Percentiles rank a stretch among this genome's conserved stretches.
phyloP scores from a whole-genome alignment of 192 early-diverging fungal species.

The Coemansia sp. region DNA sequence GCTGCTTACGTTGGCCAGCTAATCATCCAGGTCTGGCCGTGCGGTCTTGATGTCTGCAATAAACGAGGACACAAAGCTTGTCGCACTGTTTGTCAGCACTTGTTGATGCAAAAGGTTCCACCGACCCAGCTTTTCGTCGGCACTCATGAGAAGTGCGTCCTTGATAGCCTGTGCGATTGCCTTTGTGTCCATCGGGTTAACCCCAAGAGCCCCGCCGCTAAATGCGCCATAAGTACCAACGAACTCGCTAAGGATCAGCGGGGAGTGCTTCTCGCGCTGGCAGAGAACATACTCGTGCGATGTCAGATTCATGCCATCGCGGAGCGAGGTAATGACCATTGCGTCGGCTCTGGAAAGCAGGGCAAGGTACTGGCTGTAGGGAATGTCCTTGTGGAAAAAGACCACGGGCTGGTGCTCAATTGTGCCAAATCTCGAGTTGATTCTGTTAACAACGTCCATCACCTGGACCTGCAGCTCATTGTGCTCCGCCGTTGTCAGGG shows the following conservation, averaged over 20 bases:
- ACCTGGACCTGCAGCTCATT: slow-evolving; percentile 88
- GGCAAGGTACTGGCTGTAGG: slow-evolving; percentile 88
- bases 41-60: slow-evolving; percentile 41
- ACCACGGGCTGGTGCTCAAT: slow-evolving; percentile 91
- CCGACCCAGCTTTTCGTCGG: slow-evolving; percentile 74
- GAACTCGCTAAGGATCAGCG: slow-evolving; percentile 95
- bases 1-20: background rate
- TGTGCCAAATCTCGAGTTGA: slow-evolving; percentile 90
- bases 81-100: slow-evolving; percentile 69
- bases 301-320: slow-evolving; percentile 98
- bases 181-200: slow-evolving; percentile 97
- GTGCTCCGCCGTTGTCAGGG: slow-evolving; percentile 86
- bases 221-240: slow-evolving; percentile 93
- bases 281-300: slow-evolving; percentile 94
- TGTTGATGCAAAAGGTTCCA: slow-evolving; percentile 77
- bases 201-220: slow-evolving; percentile 76
- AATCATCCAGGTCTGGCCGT: slow-evolving; percentile 11
- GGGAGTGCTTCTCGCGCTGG: slow-evolving; percentile 79
- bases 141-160: slow-evolving; percentile 79
- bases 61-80: slow-evolving; percentile 69
- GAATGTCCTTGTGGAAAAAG: slow-evolving; percentile 89
- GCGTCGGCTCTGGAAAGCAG: slow-evolving; percentile 86
- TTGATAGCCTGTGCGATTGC: slow-evolving; percentile 89
- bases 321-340: slow-evolving; percentile 85
- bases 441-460: slow-evolving; percentile 86